phyloP scores from a whole-genome alignment of 129 eudicot species.

The Rutidosis leptorrhynchoides region DNA sequence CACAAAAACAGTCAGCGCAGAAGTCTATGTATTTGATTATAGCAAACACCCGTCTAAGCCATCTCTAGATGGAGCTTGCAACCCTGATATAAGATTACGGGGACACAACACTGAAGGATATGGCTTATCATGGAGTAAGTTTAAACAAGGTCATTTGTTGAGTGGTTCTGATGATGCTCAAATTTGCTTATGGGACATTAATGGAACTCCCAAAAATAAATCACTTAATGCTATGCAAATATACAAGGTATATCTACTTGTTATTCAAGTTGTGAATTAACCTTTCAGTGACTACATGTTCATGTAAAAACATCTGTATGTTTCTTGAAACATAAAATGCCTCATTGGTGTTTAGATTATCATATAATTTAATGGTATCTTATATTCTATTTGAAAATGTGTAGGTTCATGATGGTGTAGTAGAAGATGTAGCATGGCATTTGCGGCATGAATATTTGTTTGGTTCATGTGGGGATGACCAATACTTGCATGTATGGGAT shows the following conservation, averaged over 20 bases:
- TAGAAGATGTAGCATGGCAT: slow-evolving; percentile 99
- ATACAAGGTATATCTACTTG: slow-evolving; percentile 52
- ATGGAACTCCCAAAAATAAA: slow-evolving; percentile 75
- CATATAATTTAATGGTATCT: not conserved
- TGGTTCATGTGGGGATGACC: slow-evolving; percentile 98
- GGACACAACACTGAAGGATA: slow-evolving; percentile 93
- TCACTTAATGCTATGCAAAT: slow-evolving; percentile 81
- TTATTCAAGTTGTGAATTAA: not conserved
- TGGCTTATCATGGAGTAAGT: slow-evolving; percentile 93
- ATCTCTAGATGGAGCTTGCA: slow-evolving; percentile 80
- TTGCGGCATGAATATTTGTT: slow-evolving; percentile 83
- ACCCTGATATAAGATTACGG: slow-evolving; percentile 85
- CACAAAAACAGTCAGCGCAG: slow-evolving; percentile 92
- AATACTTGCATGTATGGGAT: slow-evolving; percentile 88
- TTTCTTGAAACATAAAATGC: not conserved
- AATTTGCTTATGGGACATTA: slow-evolving; percentile 94
- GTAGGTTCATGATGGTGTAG: slow-evolving; percentile 92
- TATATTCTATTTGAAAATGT: slow-evolving; percentile 3
- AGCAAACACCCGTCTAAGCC: slow-evolving; percentile 97
- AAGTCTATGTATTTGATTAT: slow-evolving; percentile 86
- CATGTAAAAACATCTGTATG: not conserved
- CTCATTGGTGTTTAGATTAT: not conserved
- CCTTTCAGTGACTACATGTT: not conserved
- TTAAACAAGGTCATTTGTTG: slow-evolving; percentile 81
- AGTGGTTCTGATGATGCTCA: slow-evolving; percentile 99